A percentile compares a stretch with the other conserved stretches of the same genome.
Conservation (phyloP, 768 basidiomycete species). For the Boletales sp. region DNA sequence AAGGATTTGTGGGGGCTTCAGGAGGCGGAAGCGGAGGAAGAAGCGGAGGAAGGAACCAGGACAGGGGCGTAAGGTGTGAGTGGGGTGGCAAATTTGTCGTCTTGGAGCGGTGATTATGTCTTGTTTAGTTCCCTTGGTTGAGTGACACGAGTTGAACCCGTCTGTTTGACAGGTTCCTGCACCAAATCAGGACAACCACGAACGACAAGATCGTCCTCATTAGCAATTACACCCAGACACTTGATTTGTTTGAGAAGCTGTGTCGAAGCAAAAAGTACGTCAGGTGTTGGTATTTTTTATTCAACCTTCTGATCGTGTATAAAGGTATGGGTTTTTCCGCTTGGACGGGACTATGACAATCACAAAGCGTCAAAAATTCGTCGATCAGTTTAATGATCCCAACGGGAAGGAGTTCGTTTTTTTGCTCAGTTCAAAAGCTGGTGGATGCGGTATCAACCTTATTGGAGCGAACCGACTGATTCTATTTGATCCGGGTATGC, state of each 20-base stretch:
- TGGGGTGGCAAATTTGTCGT: slow-evolving; percentile 94
- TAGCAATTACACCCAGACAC: slow-evolving; percentile 94
- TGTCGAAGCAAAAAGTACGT: slow-evolving; percentile 80
- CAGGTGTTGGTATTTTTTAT: background rate
- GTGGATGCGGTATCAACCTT: slow-evolving; percentile 95
- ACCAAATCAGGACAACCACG: slow-evolving; percentile 75
- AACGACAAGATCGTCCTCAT: slow-evolving; percentile 96
- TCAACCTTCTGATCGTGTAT: background rate
- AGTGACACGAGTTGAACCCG: background rate
- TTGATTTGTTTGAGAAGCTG: slow-evolving; percentile 89
- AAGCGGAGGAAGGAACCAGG: slow-evolving; percentile 39
- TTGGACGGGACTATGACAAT: slow-evolving; percentile 95
- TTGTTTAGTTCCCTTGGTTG: background rate
- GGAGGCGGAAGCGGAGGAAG: slow-evolving; percentile 22
- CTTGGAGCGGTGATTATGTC: slow-evolving; percentile 67
- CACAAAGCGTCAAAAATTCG: slow-evolving; percentile 89
- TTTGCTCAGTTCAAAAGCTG: slow-evolving; percentile 91
- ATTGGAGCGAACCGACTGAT: slow-evolving; percentile 96
- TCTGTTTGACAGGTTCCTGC: slow-evolving; percentile 60
- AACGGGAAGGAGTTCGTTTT: slow-evolving; percentile 93
- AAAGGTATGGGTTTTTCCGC: slow-evolving; percentile 84
- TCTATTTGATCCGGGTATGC: slow-evolving; percentile 85
- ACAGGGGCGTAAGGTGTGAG: slow-evolving; percentile 56
- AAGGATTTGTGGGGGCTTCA: slow-evolving; percentile 64
- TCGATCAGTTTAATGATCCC: slow-evolving; percentile 95